Conservation (phyloP, 768 basidiomycete species). For the Punctularia strigosozonata region DNA sequence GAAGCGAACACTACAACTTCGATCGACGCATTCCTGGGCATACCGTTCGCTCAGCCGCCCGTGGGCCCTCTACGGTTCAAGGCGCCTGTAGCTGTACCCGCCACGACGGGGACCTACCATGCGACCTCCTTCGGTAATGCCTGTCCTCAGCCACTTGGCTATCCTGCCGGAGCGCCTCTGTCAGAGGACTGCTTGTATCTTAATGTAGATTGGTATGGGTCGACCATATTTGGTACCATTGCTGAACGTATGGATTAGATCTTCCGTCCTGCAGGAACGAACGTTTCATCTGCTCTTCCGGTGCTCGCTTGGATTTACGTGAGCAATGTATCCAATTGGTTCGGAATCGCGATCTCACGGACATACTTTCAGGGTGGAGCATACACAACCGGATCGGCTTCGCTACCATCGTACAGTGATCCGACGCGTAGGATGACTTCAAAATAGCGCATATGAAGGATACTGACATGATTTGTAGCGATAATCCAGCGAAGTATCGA, state of each 20-base stretch:
- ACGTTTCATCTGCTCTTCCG: constrained; percentile 14
- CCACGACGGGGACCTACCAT: constrained; percentile 20
- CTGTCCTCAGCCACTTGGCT: constrained; percentile 35
- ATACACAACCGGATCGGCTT: constrained; percentile 30
- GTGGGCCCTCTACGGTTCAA: constrained; percentile 45
- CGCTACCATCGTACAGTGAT: constrained; percentile 24
- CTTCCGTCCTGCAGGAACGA: constrained; percentile 18
- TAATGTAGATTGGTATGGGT: constrained; percentile 25
- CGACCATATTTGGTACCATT: background rate
- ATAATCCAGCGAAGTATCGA: constrained; percentile 36
- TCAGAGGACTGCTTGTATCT: constrained; percentile 45
- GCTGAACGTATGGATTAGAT: constrained; percentile 10
- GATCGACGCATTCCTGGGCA: constrained; percentile 46
- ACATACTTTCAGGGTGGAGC: constrained; percentile 30
- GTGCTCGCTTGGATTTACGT: constrained; percentile 25
- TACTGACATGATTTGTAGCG: constrained; percentile 16
- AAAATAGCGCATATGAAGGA: background rate
- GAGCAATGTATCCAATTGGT: constrained; percentile 2
- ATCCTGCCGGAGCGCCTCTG: constrained; percentile 28
- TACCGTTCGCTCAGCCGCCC: constrained; percentile 49
- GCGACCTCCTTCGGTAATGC: constrained; percentile 42
- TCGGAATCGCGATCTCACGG: background rate
- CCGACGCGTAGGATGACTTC: constrained; percentile 29
- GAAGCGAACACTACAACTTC: constrained; percentile 28
- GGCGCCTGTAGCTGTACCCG: constrained; percentile 28